A percentile compares a stretch with the other conserved stretches of the same genome.
Conservation (phyloP, 805 yeast species). For the Isabelozyma heimii region DNA sequence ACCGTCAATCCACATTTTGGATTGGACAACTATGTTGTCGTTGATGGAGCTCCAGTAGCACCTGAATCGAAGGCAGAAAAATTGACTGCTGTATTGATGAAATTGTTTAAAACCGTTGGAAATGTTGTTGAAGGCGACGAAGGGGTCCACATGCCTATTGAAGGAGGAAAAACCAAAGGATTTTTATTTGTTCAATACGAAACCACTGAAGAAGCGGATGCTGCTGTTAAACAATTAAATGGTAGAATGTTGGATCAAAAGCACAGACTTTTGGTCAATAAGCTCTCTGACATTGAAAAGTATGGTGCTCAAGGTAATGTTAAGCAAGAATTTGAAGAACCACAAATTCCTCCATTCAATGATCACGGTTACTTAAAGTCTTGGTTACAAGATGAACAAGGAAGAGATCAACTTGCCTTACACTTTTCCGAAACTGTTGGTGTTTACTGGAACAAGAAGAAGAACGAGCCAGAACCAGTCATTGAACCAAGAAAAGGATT, state of each 20-base stretch:
- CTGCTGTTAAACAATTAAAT: conserved; percentile 77
- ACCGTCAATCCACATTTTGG: conserved; percentile 54
- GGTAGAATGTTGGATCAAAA: conserved; percentile 91
- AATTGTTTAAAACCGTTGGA: conserved; percentile 77
- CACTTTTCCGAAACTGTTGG: conserved; percentile 81
- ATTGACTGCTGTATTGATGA: conserved; percentile 79
- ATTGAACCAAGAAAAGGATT: conserved; percentile 79
- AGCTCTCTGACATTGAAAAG: conserved; percentile 77
- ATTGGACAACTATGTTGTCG: conserved; percentile 75
- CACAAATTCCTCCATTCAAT: conserved; percentile 67
- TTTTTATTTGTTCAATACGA: conserved; percentile 81
- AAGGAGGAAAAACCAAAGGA: conserved; percentile 80
- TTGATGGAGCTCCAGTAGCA: conserved; percentile 95
- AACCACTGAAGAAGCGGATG: conserved; percentile 61
- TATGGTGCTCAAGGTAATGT: conserved; percentile 65
- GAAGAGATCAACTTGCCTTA: conserved; percentile 85
- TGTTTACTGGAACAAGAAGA: conserved; percentile 81
- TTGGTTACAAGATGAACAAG: conserved; percentile 86
- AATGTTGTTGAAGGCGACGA: conserved; percentile 56
- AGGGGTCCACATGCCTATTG: conserved; percentile 80
- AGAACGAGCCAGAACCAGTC: conserved; percentile 68
- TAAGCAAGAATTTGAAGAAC: conserved; percentile 63
- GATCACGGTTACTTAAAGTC: conserved; percentile 79
- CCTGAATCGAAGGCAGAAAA: conserved; percentile 86
- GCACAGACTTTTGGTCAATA: conserved; percentile 85